Evolutionary conservation across 2,329 filamentous ascomycete species (phyloP), one percentile per base, ranked within the genome.

Genomic region (Xylaria sp.): DNA sequence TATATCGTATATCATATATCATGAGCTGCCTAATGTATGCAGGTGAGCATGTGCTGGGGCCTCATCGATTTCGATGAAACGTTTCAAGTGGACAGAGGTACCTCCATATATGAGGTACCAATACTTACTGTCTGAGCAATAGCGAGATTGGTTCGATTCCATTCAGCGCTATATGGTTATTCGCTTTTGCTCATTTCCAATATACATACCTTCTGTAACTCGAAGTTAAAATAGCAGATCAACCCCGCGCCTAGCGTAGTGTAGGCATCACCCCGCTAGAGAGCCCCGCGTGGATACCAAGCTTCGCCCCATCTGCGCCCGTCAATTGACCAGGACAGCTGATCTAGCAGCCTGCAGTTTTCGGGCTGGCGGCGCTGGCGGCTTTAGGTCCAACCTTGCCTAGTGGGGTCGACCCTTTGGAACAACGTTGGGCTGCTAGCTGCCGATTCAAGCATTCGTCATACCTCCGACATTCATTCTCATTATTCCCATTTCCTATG

Each of bases 281-380:
- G 43, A 61, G 39, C 64, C 57, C 64, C 64, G 64, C 64, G 41
- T 51, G 62, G 33, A 48, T 59, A 36, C 33, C 8, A 36, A 36
- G 33, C 33, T 36, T 36, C 33, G 33, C 33, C 33, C 59, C 56
- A 28, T 46, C 51, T 20, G 39, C 25, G 23, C 59, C 59, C 33
- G 63, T 63, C 63, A 66, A 60, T 63, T 65, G 63, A 69, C 67
- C 64, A 54, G 59, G 55, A 51, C 67, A 69, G 67, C 67, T 69
- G 63, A 69, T 67, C 46, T 31, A 55, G 67, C 48, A 60, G 59
- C 58, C 63, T 56, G 59, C 59, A 62, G 31, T 23, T 60, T 46
- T 63, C 54, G 59, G 62, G 62, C 41, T 49, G 66, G 66, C 23
- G 23, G 49, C 18, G 12, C 15, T 25, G 49, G 31, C 9, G 20